These are phyloP conservation scores for Trypanosoma congolense DNA, from an alignment of 208 protist species.

Conservation along the genomic window DNA sequence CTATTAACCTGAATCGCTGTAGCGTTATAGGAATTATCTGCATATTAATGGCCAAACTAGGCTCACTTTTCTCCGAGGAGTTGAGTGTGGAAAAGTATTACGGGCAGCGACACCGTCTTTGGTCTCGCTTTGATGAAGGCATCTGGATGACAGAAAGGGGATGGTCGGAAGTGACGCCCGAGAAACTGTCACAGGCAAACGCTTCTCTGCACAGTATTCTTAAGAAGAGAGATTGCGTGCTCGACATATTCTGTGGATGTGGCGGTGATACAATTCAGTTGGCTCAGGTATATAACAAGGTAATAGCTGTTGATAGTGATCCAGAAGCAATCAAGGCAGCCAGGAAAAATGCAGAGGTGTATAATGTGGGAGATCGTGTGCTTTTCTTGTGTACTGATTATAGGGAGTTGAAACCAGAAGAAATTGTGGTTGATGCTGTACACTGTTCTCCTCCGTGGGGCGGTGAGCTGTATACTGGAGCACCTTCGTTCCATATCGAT, in stretches of 20 bases:
- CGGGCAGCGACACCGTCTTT: conserved; percentile 24
- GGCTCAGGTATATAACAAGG: conserved; percentile 22
- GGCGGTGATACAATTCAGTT: conserved; percentile 26
- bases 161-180: conserved; percentile 29
- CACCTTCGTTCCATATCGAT: conserved; percentile 14
- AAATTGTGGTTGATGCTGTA: conserved; percentile 16
- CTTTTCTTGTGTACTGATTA: conserved; percentile 19
- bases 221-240: conserved; percentile 11
- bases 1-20: too few species aligned
- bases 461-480: conserved; percentile 16
- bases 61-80: conserved; percentile 13
- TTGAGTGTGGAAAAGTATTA: conserved; percentile 19
- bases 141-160: conserved; percentile 27
- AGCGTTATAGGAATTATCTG: too few species aligned
- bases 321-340: conserved; percentile 19
- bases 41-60: conserved; percentile 24
- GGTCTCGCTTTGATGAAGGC: conserved; percentile 26
- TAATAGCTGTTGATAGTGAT: conserved; percentile 26
- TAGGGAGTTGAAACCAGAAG: conserved; percentile 6
- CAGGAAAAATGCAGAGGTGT: conserved; percentile 21
- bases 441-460: conserved; percentile 21
- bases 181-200: conserved; percentile 7
- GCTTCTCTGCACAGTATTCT: conserved; percentile 10
- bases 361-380: conserved; percentile 18
- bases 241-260: conserved; percentile 31